Percentiles rank a stretch among this genome's conserved stretches.
phyloP scores from a whole-genome alignment of 805 yeast species.

The Saturnispora galanensis region DNA sequence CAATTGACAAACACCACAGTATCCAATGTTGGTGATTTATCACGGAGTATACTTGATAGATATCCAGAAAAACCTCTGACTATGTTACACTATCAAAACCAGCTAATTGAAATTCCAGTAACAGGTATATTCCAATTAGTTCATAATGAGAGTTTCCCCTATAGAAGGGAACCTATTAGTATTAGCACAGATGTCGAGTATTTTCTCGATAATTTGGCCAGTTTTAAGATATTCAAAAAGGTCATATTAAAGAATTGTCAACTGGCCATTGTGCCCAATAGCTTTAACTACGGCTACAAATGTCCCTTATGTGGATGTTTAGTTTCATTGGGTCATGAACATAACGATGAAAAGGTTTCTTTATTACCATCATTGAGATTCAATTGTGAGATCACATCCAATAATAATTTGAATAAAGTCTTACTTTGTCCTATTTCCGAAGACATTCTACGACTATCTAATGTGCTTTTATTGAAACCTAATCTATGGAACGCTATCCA shows the following conservation, averaged over 20 bases:
- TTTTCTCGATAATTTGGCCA: conserved; percentile 6
- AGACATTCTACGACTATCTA: conserved; percentile 1
- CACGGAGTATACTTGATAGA: not conserved
- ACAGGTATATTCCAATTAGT: not conserved
- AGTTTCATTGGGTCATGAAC: not conserved
- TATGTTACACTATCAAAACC: conserved; percentile 10
- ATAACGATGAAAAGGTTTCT: not conserved
- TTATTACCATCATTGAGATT: not conserved
- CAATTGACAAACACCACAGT: not conserved
- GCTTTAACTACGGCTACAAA: not conserved
- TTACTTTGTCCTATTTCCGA: conserved; percentile 1
- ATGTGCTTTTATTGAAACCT: conserved; percentile 8
- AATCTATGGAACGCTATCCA: conserved; percentile 8
- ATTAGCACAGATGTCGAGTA: conserved; percentile 7
- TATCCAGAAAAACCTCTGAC: not conserved
- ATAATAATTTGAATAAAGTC: not conserved
- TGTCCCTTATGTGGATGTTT: not conserved
- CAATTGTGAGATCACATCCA: conserved; percentile 3
- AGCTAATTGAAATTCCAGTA: conserved; percentile 12
- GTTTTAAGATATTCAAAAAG: conserved; percentile 10
- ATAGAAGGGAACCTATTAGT: conserved; percentile 13
- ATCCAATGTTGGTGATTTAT: not conserved
- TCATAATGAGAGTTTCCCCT: conserved; percentile 11
- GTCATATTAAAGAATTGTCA: conserved; percentile 9
- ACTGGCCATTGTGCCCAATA: not conserved